phyloP scores from a whole-genome alignment of 305 asterid genomes.

The Fraxinus paxiana region DNA sequence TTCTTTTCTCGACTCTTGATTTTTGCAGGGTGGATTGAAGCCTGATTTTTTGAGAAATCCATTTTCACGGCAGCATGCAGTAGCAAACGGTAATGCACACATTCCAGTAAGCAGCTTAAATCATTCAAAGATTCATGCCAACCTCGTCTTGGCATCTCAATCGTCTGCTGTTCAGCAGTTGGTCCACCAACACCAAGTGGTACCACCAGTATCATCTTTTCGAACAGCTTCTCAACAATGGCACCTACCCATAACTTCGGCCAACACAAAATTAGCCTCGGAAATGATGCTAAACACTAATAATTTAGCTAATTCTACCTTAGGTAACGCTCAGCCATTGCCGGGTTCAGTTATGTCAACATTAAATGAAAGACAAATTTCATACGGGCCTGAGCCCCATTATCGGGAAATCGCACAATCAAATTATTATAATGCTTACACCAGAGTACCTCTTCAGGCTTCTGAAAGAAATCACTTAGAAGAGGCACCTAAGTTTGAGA shows the following conservation, averaged over 20 bases:
- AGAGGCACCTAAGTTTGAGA: constrained; percentile 45
- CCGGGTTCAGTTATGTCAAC: neutral
- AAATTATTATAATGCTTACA: constrained; percentile 36
- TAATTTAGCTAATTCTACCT: constrained; percentile 29
- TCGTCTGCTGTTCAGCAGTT: constrained; percentile 35
- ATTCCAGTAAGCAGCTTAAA: constrained; percentile 25
- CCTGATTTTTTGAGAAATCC: constrained; percentile 73
- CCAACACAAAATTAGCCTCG: constrained; percentile 36
- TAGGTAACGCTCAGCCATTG: constrained; percentile 21
- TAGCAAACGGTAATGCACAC: constrained; percentile 28
- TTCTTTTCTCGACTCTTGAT: constrained; percentile 10
- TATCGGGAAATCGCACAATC: constrained; percentile 37
- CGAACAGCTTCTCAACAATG: constrained; percentile 44
- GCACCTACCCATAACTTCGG: constrained; percentile 26
- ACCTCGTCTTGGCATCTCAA: constrained; percentile 32
- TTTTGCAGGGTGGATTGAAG: constrained; percentile 65
- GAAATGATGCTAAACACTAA: constrained; percentile 36
- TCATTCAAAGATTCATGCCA: constrained; percentile 32
- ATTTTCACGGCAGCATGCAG: constrained; percentile 53
- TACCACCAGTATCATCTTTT: constrained; percentile 34
- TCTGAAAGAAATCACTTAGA: constrained; percentile 39
- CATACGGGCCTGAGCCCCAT: constrained; percentile 38
- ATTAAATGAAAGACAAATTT: neutral
- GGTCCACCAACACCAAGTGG: constrained; percentile 19
- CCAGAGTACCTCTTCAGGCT: constrained; percentile 28